Conservation (phyloP, 208 protist species). For the Porcisia hertigi region DNA sequence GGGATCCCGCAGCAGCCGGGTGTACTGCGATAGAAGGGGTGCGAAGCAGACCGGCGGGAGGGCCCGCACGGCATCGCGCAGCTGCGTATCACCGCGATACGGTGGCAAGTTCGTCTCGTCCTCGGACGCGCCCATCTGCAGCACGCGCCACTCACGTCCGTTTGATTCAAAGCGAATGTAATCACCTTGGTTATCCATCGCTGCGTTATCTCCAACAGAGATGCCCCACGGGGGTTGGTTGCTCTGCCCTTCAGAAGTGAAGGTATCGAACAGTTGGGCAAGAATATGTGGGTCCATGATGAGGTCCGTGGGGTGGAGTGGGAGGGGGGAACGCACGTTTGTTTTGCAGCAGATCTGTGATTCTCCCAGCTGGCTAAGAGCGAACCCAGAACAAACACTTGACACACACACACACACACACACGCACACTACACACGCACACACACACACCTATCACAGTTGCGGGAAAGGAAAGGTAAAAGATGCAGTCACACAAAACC, state of each 20-base stretch:
- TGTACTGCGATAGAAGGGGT: slow-evolving; percentile 39
- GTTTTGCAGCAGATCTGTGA: background rate
- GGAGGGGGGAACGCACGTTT: background rate
- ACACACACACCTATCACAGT: too few relatives aligned
- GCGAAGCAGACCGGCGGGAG: slow-evolving; percentile 41
- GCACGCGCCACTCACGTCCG: slow-evolving; percentile 31
- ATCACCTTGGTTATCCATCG: slow-evolving; percentile 9
- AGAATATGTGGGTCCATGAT: slow-evolving; percentile 28
- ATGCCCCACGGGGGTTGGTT: slow-evolving; percentile 18
- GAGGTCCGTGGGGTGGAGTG: background rate
- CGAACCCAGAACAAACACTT: too few relatives aligned
- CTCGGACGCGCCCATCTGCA: slow-evolving; percentile 23
- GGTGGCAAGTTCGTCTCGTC: slow-evolving; percentile 23
- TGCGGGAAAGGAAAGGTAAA: too few relatives aligned
- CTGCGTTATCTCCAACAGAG: background rate
- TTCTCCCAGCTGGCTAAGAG: background rate
- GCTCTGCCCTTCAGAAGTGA: slow-evolving; percentile 12
- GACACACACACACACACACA: too few relatives aligned
- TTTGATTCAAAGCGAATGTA: slow-evolving; percentile 31
- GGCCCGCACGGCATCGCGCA: slow-evolving; percentile 32
- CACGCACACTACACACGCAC: too few relatives aligned
- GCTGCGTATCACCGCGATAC: slow-evolving; percentile 31
- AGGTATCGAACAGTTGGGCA: slow-evolving; percentile 18
- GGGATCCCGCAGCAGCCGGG: slow-evolving; percentile 32
- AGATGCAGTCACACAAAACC: too few relatives aligned